Base-by-base conservation (phyloP, 495 filamentous ascomycete genomes). In the Bryoglossum gracile region DNA sequence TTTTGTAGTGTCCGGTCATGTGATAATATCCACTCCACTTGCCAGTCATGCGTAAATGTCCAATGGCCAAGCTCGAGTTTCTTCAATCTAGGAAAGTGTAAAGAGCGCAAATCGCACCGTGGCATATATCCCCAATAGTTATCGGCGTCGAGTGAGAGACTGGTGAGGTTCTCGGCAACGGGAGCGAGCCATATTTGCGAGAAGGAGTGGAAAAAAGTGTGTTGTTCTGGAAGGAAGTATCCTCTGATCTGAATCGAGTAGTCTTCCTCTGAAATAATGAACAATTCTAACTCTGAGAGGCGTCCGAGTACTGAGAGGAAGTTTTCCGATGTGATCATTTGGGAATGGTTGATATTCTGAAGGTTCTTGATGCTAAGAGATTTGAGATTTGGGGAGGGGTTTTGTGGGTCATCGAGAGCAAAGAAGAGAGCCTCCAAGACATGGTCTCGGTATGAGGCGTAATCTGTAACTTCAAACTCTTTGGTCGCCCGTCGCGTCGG, bases 11-110 rank as follows among this genome's bases (percentile, higher is more conserved):
- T 39, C 9, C 9, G 8, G 9, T 28, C 30, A 30, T 48, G 45
- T 16, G 13, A 34, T 17, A 48, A 48, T 16, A 38, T 37, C 45
- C 45, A 48, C 21, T 48, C 45, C 18, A 38, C 16, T 11, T 48
- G 45, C 34, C 32, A 48, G 13, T 39, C 34, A 24, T 48, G 11
- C 2, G 18, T 25, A 24, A 48, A 38, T 3, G 24, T 19, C 16
- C 26, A 48, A 19, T 38, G 37, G 8, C 45, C 32, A 18, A 45
- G 26, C 17, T 32, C 28, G 4, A 45, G 17, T 6, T 18, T 24
- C 34, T 28, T 25, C 21, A 48, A 28, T 38, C 30, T 22, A 8
- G 45, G 33, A 17, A 48, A 48, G 28, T 48, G 44, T 2, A 45
- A 3, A 5, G 25, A 17, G 19, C 26, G 25, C 10, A 45, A 34